Conservation (phyloP, 805 yeast species). For the Wickerhamomyces pijperi region DNA sequence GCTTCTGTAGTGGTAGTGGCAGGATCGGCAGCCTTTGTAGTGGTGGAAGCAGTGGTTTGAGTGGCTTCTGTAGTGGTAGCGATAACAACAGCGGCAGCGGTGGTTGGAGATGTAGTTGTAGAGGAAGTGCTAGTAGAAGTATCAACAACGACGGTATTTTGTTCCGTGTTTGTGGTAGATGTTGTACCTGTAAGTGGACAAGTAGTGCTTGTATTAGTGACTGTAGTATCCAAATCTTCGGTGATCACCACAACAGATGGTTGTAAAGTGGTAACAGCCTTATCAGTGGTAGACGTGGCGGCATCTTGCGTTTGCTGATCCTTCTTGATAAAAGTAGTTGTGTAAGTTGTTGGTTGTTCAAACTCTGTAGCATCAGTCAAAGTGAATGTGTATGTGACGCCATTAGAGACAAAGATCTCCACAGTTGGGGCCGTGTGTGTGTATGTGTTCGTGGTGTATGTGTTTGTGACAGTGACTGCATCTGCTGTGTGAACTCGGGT, state of each 20-base stretch:
- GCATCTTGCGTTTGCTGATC: conserved; percentile 3
- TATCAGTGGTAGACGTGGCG: conserved; percentile 11
- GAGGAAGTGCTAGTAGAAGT: conserved; percentile 7
- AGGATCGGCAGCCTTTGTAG: conserved; percentile 10
- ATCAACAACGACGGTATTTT: conserved; percentile 3
- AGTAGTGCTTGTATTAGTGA: conserved; percentile 9
- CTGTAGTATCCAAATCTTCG: too few species aligned
- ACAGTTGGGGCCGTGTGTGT: conserved; percentile 30
- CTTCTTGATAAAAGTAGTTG: conserved; percentile 17
- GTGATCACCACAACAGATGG: conserved; percentile 8
- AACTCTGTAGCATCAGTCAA: conserved; percentile 25
- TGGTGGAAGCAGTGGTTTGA: conserved; percentile 11
- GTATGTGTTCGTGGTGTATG: conserved; percentile 29
- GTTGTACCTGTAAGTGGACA: conserved; percentile 13
- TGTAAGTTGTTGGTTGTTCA: conserved; percentile 25
- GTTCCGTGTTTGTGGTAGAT: too few species aligned
- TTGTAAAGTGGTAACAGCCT: conserved; percentile 3
- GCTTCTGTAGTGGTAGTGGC: conserved; percentile 9
- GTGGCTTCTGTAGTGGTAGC: conserved; percentile 9
- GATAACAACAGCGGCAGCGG: conserved; percentile 6
- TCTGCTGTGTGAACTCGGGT: conserved; percentile 48
- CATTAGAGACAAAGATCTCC: conserved; percentile 25
- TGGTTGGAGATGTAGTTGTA: conserved; percentile 5
- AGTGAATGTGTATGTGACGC: conserved; percentile 27
- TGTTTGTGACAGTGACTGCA: conserved; percentile 34